Percentiles rank a stretch among this genome's conserved stretches.
Conservation (phyloP, 345 rosid genomes). For the Noccaea bulbosa region DNA sequence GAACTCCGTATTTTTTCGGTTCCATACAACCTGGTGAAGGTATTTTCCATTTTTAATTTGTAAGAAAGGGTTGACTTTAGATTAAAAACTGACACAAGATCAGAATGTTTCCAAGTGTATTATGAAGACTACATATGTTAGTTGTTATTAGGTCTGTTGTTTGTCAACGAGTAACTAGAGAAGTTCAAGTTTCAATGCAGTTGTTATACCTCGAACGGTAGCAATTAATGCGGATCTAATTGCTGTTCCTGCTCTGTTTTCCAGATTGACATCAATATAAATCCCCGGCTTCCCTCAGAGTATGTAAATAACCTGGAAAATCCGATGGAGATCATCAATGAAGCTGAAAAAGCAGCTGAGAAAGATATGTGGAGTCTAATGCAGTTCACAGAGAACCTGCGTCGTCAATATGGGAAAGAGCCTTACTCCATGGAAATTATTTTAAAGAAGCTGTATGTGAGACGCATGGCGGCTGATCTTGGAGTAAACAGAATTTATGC, state of each 20-base stretch:
- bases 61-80: constrained; percentile 15
- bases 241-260: constrained; percentile 35
- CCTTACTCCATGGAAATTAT: constrained; percentile 88
- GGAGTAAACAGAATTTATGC: constrained; percentile 78
- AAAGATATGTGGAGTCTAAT: constrained; percentile 77
- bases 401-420: constrained; percentile 87
- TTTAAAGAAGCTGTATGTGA: constrained; percentile 84
- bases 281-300: constrained; percentile 81
- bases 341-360: constrained; percentile 89
- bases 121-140: constrained; percentile 14
- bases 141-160: constrained; percentile 17
- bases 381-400: constrained; percentile 88
- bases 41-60: constrained; percentile 41
- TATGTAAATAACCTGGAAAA: constrained; percentile 86
- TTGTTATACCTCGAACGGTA: background rate
- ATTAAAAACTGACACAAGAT: constrained; percentile 6
- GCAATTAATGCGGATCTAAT: constrained; percentile 7
- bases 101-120: constrained; percentile 19
- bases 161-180: constrained; percentile 27
- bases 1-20: constrained; percentile 72
- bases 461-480: constrained; percentile 98
- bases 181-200: constrained; percentile 9
- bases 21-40: constrained; percentile 84
- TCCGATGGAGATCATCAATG: constrained; percentile 79
- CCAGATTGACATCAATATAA: constrained; percentile 82